A percentile compares a stretch with the other conserved stretches of the same genome.
These are phyloP conservation scores for Trichocladium uniseriatum DNA, from an alignment of 495 filamentous ascomycete genomes.

Conservation along the genomic window DNA sequence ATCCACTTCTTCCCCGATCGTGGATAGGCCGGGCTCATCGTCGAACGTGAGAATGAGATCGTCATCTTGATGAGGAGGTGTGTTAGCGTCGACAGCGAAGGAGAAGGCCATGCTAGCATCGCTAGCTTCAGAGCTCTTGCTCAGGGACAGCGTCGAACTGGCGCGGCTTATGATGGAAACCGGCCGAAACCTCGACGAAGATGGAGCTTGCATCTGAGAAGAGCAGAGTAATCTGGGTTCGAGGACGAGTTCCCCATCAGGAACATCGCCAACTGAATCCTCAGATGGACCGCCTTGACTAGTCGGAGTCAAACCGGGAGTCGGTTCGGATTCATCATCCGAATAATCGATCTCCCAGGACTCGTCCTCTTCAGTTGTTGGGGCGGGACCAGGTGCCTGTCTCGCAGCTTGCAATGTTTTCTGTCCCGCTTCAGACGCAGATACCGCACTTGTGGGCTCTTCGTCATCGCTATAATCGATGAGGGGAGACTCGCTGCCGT, in stretches of 20 bases:
- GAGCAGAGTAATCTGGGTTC: too few species aligned
- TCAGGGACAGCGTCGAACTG: background rate
- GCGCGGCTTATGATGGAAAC: background rate
- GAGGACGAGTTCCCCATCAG: too few species aligned
- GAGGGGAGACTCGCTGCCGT: constrained; percentile 3
- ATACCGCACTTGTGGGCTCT: background rate
- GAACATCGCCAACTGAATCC: too few species aligned
- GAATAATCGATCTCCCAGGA: constrained; percentile 11
- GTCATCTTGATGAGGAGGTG: constrained; percentile 13
- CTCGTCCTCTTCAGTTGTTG: background rate
- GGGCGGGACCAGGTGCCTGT: background rate
- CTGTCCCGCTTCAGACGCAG: background rate
- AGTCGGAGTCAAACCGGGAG: background rate
- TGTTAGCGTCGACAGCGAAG: constrained; percentile 12
- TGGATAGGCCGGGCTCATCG: constrained; percentile 1
- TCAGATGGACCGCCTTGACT: too few species aligned
- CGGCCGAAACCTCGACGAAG: background rate
- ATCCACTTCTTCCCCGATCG: constrained; percentile 6
- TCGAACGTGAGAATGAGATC: constrained; percentile 12
- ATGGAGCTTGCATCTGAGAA: background rate
- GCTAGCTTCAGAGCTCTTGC: background rate
- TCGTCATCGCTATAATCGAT: constrained; percentile 30
- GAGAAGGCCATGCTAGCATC: constrained; percentile 1
- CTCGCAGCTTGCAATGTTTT: background rate
- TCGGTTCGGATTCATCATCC: constrained; percentile 10